Evolutionary conservation across 164 flowering plant species (phyloP).

Genomic region (Tetrastigma voinierianum): DNA sequence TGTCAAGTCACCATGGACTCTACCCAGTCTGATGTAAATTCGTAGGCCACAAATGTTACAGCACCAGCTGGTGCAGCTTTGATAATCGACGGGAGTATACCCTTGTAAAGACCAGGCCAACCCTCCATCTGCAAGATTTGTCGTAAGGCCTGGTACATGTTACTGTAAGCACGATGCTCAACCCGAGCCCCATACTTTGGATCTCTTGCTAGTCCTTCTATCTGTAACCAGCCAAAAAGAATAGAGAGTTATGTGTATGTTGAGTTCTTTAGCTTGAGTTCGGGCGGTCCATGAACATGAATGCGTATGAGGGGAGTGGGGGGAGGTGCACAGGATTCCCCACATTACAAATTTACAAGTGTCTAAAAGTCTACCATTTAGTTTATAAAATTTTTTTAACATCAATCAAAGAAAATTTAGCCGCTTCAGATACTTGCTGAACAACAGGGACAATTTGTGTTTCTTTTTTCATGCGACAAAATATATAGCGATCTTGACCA

Average conservation of each 20-base stretch:
- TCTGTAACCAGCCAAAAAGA: slow-evolving; percentile 35
- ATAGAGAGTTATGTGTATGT: neutral
- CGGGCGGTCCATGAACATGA: too few relatives aligned
- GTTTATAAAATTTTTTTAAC: too few relatives aligned
- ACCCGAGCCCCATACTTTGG: slow-evolving; percentile 90
- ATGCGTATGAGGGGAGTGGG: too few relatives aligned
- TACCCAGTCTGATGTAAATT: slow-evolving; percentile 72
- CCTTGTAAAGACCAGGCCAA: slow-evolving; percentile 88
- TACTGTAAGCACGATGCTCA: slow-evolving; percentile 62
- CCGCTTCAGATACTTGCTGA: too few relatives aligned
- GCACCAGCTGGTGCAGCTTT: slow-evolving; percentile 99
- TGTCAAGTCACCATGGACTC: slow-evolving; percentile 48
- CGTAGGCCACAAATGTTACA: slow-evolving; percentile 93
- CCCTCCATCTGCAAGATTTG: slow-evolving; percentile 65
- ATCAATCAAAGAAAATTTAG: too few relatives aligned
- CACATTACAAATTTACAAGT: too few relatives aligned
- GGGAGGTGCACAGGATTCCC: too few relatives aligned
- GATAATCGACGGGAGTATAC: slow-evolving; percentile 85
- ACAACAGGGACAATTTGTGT: too few relatives aligned
- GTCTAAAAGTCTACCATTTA: too few relatives aligned
- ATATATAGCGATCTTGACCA: too few relatives aligned
- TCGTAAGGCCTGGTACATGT: slow-evolving; percentile 67
- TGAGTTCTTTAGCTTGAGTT: neutral
- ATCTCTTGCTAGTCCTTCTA: slow-evolving; percentile 87
- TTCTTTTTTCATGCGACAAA: too few relatives aligned